A percentile compares a stretch with the other conserved stretches of the same genome.
Evolutionary conservation across 177 flowering plant species (phyloP).

Genomic region (Vitis hybrid): DNA sequence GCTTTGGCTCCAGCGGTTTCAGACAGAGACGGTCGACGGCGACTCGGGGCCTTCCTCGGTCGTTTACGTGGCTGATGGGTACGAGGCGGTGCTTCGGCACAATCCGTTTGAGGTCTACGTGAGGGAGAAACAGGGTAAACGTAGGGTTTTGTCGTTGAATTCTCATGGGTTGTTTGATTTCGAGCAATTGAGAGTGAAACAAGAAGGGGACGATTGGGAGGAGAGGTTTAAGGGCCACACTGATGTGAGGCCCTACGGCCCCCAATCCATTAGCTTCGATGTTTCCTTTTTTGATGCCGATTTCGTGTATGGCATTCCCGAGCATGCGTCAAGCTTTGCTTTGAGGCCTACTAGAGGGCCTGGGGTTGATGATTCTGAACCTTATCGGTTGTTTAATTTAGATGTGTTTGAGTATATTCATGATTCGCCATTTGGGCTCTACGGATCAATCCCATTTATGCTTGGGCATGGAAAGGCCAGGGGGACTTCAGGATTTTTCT

Average conservation of each 20-base stretch:
- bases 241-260: constrained; percentile 83
- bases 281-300: constrained; percentile 85
- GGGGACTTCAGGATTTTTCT: constrained; percentile 85
- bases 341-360: constrained; percentile 84
- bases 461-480: constrained; percentile 68
- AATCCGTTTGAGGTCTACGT: constrained; percentile 87
- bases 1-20: constrained; percentile 67
- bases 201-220: constrained; percentile 88
- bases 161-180: constrained; percentile 89
- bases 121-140: constrained; percentile 48
- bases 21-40: constrained; percentile 38
- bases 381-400: constrained; percentile 86
- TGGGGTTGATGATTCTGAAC: constrained; percentile 81
- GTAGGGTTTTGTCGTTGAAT: constrained; percentile 58
- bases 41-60: constrained; percentile 43
- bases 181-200: constrained; percentile 77
- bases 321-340: constrained; percentile 80
- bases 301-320: constrained; percentile 91
- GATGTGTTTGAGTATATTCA: constrained; percentile 90
- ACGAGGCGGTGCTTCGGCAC: constrained; percentile 74
- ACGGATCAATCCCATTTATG: constrained; percentile 95
- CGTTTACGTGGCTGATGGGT: constrained; percentile 53
- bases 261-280: constrained; percentile 95
- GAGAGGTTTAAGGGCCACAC: constrained; percentile 78
- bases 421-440: constrained; percentile 92